Percentiles rank a stretch among this genome's conserved stretches.
Conservation (phyloP, 805 yeast genomes). For the Candida manassasensis region DNA sequence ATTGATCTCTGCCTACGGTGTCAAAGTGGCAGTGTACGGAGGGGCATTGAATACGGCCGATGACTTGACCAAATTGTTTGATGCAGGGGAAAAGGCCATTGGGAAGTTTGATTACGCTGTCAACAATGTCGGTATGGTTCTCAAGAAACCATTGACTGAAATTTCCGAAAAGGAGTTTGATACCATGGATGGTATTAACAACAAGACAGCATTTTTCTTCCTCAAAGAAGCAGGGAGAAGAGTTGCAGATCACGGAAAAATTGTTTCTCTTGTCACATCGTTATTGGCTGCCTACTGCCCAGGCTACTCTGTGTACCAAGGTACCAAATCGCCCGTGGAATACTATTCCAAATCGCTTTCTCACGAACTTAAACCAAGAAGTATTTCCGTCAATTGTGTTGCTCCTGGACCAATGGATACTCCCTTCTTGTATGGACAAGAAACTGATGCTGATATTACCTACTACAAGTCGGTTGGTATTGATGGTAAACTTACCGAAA, state of each 20-base stretch:
- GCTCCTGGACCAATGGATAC: slow-evolving; percentile 71
- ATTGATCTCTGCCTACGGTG: slow-evolving; percentile 14
- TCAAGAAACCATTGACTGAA: slow-evolving; percentile 56
- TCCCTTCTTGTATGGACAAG: slow-evolving; percentile 61
- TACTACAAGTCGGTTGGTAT: slow-evolving; percentile 51
- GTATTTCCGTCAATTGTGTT: slow-evolving; percentile 49
- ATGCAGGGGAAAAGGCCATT: slow-evolving; percentile 42
- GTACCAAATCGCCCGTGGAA: slow-evolving; percentile 54
- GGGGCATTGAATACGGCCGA: slow-evolving; percentile 40
- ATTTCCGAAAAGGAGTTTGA: slow-evolving; percentile 53
- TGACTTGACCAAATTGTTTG: slow-evolving; percentile 43
- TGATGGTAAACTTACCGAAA: slow-evolving; percentile 49
- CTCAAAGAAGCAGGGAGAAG: slow-evolving; percentile 50
- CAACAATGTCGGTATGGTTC: slow-evolving; percentile 62
- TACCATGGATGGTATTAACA: slow-evolving; percentile 47
- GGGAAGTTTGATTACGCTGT: slow-evolving; percentile 48
- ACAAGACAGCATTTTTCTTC: slow-evolving; percentile 59
- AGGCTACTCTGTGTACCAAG: slow-evolving; percentile 50
- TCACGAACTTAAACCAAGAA: slow-evolving; percentile 44
- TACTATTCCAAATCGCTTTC: slow-evolving; percentile 50
- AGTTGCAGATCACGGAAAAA: slow-evolving; percentile 48
- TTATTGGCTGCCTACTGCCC: slow-evolving; percentile 61
- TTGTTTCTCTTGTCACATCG: slow-evolving; percentile 57
- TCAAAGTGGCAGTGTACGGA: slow-evolving; percentile 40
- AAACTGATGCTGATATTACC: slow-evolving; percentile 46